Evolutionary conservation across 805 yeast species (phyloP).

Genomic region (Candida sithepensis): DNA sequence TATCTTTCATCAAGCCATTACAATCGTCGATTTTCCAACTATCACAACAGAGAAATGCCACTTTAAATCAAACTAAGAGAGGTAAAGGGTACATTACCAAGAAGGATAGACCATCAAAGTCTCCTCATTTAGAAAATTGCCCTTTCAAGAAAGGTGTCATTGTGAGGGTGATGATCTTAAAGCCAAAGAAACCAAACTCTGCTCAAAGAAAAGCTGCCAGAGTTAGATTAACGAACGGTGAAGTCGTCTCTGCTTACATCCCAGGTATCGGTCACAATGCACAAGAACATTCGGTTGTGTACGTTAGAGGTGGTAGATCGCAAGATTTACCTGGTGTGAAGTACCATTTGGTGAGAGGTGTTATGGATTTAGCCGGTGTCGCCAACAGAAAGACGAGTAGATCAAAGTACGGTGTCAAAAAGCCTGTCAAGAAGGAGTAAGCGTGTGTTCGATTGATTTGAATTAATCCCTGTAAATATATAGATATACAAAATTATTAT

Average conservation of each 20-base stretch:
- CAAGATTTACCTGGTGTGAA: slow-evolving; percentile 99
- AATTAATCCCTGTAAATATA: slow-evolving; percentile 4
- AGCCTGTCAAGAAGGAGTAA: slow-evolving; percentile 49
- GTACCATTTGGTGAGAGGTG: slow-evolving; percentile 91
- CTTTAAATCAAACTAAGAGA: slow-evolving; percentile 72
- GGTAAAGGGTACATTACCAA: slow-evolving; percentile 48
- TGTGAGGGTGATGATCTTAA: slow-evolving; percentile 85
- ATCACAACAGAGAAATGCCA: slow-evolving; percentile 52
- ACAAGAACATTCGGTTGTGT: slow-evolving; percentile 95
- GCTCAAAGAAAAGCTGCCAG: slow-evolving; percentile 97
- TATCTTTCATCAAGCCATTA: slow-evolving; percentile 6
- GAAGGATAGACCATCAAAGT: slow-evolving; percentile 43
- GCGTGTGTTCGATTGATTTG: slow-evolving; percentile 1
- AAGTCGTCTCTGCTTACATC: slow-evolving; percentile 84
- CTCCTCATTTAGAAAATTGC: slow-evolving; percentile 79
- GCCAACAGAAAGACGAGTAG: slow-evolving; percentile 88
- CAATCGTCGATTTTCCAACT: slow-evolving; percentile 14
- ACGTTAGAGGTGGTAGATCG: slow-evolving; percentile 96
- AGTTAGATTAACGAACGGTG: slow-evolving; percentile 88
- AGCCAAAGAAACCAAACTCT: slow-evolving; percentile 98
- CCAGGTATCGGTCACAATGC: slow-evolving; percentile 99
- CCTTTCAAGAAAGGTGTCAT: slow-evolving; percentile 95
- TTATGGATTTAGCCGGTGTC: slow-evolving; percentile 89
- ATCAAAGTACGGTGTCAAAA: slow-evolving; percentile 91
- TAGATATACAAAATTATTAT: neutral